Conservation (phyloP, 129 eudicot species). For the Tanacetum coccineum region DNA sequence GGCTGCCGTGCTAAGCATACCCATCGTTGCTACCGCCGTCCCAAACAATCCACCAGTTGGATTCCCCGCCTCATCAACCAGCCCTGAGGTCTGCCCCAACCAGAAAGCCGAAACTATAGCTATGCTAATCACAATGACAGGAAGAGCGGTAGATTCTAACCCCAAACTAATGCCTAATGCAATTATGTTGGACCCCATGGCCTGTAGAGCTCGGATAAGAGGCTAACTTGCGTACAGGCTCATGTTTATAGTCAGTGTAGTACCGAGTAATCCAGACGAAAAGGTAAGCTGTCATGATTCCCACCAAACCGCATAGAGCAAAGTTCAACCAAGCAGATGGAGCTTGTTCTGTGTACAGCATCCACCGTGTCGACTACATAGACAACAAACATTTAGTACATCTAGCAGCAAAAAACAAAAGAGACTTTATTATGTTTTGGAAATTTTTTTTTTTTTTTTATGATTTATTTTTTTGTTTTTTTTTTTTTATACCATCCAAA, state of each 20-base stretch:
- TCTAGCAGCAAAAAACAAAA: conserved; percentile 11
- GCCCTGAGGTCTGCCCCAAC: conserved; percentile 94
- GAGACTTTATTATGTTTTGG: neutral
- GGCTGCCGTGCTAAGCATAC: conserved; percentile 98
- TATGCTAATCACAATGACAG: conserved; percentile 82
- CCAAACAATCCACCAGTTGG: conserved; percentile 99
- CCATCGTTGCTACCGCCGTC: conserved; percentile 99
- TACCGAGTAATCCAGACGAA: conserved; percentile 92
- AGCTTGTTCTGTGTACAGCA: conserved; percentile 96
- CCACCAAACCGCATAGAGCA: conserved; percentile 89
- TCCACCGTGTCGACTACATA: conserved; percentile 93
- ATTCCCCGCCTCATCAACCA: conserved; percentile 80
- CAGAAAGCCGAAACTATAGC: conserved; percentile 79
- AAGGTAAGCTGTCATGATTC: conserved; percentile 79
- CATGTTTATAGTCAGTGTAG: conserved; percentile 91
- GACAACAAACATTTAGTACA: conserved; percentile 14
- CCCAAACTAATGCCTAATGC: conserved; percentile 92
- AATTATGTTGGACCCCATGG: conserved; percentile 95
- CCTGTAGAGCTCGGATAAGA: conserved; percentile 92
- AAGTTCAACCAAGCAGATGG: conserved; percentile 97
- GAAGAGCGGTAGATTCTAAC: conserved; percentile 91
- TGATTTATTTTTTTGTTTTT: no score
- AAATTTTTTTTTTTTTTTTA: no score
- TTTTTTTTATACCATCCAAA: conserved; percentile 95
- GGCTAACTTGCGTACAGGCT: conserved; percentile 89